Conservation (phyloP, 2,329 filamentous ascomycete species). For the Penicillium verrucosum region DNA sequence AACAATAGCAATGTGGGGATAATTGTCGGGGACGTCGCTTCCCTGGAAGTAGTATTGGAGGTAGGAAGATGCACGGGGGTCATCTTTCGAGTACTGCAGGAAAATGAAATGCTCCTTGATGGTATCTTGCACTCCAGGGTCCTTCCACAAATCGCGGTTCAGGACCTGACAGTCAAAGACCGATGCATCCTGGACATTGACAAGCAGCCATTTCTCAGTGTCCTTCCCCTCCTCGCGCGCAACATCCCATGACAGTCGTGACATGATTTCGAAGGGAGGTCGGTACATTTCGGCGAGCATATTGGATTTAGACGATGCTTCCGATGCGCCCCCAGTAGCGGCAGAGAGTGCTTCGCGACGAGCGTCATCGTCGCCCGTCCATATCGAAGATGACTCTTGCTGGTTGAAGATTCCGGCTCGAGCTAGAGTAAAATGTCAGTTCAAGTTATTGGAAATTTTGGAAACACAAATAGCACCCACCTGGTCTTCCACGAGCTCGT, state of each 20-base stretch:
- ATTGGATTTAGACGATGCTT: conserved; percentile 65
- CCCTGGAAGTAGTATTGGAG: conserved; percentile 84
- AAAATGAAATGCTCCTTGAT: conserved; percentile 93
- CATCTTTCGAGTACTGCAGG: conserved; percentile 87
- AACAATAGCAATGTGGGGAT: conserved; percentile 92
- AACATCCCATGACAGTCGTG: conserved; percentile 72
- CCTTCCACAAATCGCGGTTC: conserved; percentile 96
- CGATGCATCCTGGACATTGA: conserved; percentile 90
- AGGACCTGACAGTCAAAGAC: conserved; percentile 93
- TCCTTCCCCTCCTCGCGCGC: conserved; percentile 84
- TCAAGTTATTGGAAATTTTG: background rate
- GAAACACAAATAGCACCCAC: conserved; percentile 21
- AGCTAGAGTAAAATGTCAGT: conserved; percentile 25
- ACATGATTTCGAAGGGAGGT: conserved; percentile 88
- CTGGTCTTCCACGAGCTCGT: conserved; percentile 45
- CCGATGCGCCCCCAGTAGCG: conserved; percentile 64
- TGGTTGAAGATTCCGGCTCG: conserved; percentile 69
- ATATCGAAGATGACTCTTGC: conserved; percentile 55
- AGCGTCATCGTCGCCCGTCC: conserved; percentile 51
- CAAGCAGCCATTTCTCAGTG: conserved; percentile 86
- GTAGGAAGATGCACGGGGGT: conserved; percentile 73
- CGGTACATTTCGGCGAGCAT: conserved; percentile 88
- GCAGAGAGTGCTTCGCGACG: conserved; percentile 55
- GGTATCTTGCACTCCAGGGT: conserved; percentile 71
- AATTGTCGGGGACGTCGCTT: conserved; percentile 80